A percentile compares a stretch with the other conserved stretches of the same genome.
Conservation (phyloP, 192 early-diverging fungal species). For the Endogone sp. region DNA sequence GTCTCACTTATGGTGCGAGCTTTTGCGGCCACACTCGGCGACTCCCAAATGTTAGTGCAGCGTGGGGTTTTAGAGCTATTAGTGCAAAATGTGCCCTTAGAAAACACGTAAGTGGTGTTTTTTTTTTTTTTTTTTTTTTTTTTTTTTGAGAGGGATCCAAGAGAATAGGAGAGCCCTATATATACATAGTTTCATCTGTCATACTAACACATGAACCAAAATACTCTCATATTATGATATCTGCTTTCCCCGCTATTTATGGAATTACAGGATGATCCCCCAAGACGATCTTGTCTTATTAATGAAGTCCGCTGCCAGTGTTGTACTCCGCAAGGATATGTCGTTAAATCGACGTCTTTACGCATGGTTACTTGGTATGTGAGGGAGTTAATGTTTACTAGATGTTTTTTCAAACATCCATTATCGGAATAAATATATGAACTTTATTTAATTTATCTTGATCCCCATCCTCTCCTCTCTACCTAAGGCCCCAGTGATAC, state of each 20-base stretch:
- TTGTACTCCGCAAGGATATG: constrained; percentile 90
- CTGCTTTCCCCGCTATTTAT: neutral
- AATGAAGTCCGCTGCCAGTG: constrained; percentile 66
- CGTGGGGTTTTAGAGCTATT: constrained; percentile 81
- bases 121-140: neutral
- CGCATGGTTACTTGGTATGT: constrained; percentile 76
- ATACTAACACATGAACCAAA: too few species aligned
- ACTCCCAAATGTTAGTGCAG: constrained; percentile 77
- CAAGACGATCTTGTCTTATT: constrained; percentile 64
- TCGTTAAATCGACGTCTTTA: constrained; percentile 91
- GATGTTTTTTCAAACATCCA: neutral
- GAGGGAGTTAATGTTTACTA: neutral
- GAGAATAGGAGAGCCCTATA: neutral
- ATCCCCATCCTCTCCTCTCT: neutral
- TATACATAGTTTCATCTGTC: neutral
- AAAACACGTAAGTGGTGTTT: constrained; percentile 39
- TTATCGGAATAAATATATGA: too few species aligned
- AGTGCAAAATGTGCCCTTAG: constrained; percentile 64
- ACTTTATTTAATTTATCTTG: too few species aligned
- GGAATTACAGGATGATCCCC: constrained; percentile 45
- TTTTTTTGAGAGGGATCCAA: neutral
- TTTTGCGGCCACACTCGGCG: constrained; percentile 65
- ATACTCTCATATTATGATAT: neutral
- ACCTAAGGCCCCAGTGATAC: neutral
- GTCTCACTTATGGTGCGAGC: constrained; percentile 70